Percentiles rank a stretch among this genome's conserved stretches.
These are phyloP conservation scores for Vararia minispora DNA, from an alignment of 768 basidiomycete genomes.

Conservation along the genomic window DNA sequence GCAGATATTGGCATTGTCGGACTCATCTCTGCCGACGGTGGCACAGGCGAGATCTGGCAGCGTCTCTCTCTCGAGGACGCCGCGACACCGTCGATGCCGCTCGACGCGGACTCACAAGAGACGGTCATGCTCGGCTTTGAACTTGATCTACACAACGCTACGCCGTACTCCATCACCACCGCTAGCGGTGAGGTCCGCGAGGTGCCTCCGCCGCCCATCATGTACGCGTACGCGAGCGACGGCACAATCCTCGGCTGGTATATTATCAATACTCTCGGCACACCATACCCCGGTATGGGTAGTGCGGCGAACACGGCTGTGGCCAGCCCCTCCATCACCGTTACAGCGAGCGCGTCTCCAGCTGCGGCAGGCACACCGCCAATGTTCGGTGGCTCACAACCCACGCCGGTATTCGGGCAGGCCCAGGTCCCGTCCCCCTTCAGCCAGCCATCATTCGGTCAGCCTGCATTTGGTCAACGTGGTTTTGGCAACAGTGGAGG, in stretches of 20 bases:
- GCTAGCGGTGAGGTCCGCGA: conserved; percentile 31
- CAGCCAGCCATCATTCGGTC: conserved; percentile 10
- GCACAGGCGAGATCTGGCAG: conserved; percentile 28
- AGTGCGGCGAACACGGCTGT: conserved; percentile 1
- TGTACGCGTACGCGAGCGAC: conserved; percentile 71
- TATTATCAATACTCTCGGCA: conserved; percentile 42
- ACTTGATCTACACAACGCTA: conserved; percentile 48
- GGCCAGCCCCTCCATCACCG: too few species aligned
- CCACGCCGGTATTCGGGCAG: neutral
- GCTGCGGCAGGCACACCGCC: conserved; percentile 1
- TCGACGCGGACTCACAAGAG: conserved; percentile 60
- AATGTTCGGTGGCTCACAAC: conserved; percentile 6
- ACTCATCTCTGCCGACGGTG: conserved; percentile 16
- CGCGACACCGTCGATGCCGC: conserved; percentile 46
- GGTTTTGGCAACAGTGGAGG: conserved; percentile 12
- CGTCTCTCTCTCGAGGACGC: conserved; percentile 38
- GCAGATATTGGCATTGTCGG: conserved; percentile 39
- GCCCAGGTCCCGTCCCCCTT: neutral
- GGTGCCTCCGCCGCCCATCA: conserved; percentile 43
- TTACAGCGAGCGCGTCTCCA: conserved; percentile 1
- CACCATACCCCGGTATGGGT: conserved; percentile 47
- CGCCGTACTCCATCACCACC: conserved; percentile 25
- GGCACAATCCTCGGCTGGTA: conserved; percentile 71
- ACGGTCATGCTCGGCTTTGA: conserved; percentile 56
- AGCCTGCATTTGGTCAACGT: conserved; percentile 15